phyloP scores from a whole-genome alignment of 305 asterid species.

The Fraxinus velutina region DNA sequence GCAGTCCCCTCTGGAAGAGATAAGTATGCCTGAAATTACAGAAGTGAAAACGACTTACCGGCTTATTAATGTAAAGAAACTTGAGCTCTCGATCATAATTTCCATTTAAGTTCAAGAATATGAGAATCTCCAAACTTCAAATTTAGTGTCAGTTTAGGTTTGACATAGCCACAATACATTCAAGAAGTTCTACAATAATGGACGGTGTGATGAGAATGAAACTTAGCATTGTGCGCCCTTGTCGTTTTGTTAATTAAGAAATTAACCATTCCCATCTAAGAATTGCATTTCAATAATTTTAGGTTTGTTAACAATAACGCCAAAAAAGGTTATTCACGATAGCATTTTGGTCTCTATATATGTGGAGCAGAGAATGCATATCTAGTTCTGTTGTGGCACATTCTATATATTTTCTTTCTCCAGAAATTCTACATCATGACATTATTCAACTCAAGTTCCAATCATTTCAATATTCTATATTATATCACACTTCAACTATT shows the following conservation, averaged over 20 bases:
- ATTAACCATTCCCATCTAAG: not conserved
- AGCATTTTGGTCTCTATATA: not conserved
- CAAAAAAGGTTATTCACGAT: not conserved
- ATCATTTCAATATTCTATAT: not conserved
- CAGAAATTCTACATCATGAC: slow-evolving; percentile 13
- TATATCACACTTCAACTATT: not conserved
- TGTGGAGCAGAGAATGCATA: not conserved
- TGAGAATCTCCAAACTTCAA: slow-evolving; percentile 7
- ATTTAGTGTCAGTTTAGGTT: not conserved
- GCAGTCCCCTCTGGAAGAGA: slow-evolving; percentile 98
- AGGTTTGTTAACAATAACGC: not conserved
- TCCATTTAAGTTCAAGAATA: not conserved
- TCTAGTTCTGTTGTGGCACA: not conserved
- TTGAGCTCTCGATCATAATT: slow-evolving; percentile 14
- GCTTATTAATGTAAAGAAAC: not conserved
- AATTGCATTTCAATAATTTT: slow-evolving; percentile 9
- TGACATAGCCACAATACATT: slow-evolving; percentile 4
- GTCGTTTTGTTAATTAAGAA: not conserved
- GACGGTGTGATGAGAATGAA: not conserved
- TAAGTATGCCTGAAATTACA: slow-evolving; percentile 78
- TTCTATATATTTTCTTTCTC: not conserved
- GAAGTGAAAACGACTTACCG: slow-evolving; percentile 16
- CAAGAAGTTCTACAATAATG: not conserved
- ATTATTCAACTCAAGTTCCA: slow-evolving; percentile 5
- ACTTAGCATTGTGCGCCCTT: not conserved